These are phyloP conservation scores for Flueggea neowawraea DNA, from an alignment of 441 rosid genomes.

Conservation along the genomic window DNA sequence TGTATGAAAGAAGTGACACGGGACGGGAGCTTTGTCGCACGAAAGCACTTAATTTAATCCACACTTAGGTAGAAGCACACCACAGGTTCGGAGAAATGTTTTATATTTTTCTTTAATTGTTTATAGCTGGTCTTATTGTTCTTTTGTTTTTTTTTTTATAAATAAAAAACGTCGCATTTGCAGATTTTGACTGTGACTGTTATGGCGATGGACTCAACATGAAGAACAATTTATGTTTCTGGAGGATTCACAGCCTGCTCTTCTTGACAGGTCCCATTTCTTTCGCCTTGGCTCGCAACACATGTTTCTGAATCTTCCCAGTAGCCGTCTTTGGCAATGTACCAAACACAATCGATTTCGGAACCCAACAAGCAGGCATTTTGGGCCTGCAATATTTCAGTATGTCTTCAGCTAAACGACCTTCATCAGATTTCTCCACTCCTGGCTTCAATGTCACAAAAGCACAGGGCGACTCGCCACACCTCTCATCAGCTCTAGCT, in stretches of 20 bases:
- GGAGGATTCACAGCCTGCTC: slow-evolving; percentile 46
- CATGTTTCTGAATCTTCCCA: slow-evolving; percentile 88
- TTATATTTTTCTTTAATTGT: too few relatives aligned
- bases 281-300: slow-evolving; percentile 68
- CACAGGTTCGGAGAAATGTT: too few relatives aligned
- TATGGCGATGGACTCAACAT: background rate
- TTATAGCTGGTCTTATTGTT: too few relatives aligned
- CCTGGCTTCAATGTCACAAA: slow-evolving; percentile 65
- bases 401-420: slow-evolving; percentile 48
- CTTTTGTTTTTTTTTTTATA: too few relatives aligned
- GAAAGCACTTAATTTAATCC: too few relatives aligned
- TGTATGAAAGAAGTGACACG: too few relatives aligned
- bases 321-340: slow-evolving; percentile 86
- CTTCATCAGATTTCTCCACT: slow-evolving; percentile 35
- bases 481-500: slow-evolving; percentile 74
- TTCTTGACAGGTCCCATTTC: slow-evolving; percentile 66
- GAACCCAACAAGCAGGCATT: slow-evolving; percentile 86
- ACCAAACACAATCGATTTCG: slow-evolving; percentile 76
- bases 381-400: slow-evolving; percentile 60
- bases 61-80: too few relatives aligned
- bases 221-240: too few relatives aligned
- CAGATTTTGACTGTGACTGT: too few relatives aligned
- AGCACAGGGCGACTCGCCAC: slow-evolving; percentile 96
- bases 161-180: too few relatives aligned
- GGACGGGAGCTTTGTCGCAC: too few relatives aligned